A percentile compares a stretch with the other conserved stretches of the same genome.
Evolutionary conservation across 2,329 filamentous ascomycete species (phyloP).

Genomic region (Colletotrichum liriopes): DNA sequence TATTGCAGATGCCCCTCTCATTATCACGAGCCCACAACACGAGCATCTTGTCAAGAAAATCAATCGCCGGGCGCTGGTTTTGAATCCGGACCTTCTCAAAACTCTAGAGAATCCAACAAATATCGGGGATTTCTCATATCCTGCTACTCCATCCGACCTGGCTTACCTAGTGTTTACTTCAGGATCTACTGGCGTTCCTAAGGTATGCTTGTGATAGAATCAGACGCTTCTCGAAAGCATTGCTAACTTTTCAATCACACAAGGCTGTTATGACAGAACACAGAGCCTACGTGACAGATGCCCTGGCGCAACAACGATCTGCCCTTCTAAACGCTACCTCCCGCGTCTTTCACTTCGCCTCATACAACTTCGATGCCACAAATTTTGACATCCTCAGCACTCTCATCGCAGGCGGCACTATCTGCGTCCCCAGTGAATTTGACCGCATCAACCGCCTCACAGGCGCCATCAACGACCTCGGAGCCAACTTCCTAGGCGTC

Average conservation of each 20-base stretch:
- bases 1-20: slow-evolving; percentile 4
- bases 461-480: slow-evolving; percentile 64
- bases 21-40: slow-evolving; percentile 1
- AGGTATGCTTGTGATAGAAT: slow-evolving; percentile 47
- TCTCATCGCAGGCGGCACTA: slow-evolving; percentile 69
- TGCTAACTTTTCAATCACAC: background rate
- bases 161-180: slow-evolving; percentile 56
- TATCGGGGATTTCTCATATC: background rate
- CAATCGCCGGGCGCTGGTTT: background rate
- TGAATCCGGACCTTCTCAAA: slow-evolving; percentile 55
- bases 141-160: slow-evolving; percentile 34
- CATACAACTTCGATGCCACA: slow-evolving; percentile 68
- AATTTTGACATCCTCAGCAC: slow-evolving; percentile 67
- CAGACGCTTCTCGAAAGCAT: background rate
- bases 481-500: slow-evolving; percentile 67
- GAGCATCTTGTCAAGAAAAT: background rate
- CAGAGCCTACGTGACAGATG: slow-evolving; percentile 45
- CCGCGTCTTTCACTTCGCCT: slow-evolving; percentile 71
- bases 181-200: slow-evolving; percentile 64
- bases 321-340: background rate
- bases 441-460: slow-evolving; percentile 67
- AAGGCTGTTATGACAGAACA: slow-evolving; percentile 55
- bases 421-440: slow-evolving; percentile 69
- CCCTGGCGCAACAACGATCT: slow-evolving; percentile 37
- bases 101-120: slow-evolving; percentile 29